A percentile compares a stretch with the other conserved stretches of the same genome.
phyloP scores from a whole-genome alignment of 495 filamentous ascomycete species.

The Tuber borchii region DNA sequence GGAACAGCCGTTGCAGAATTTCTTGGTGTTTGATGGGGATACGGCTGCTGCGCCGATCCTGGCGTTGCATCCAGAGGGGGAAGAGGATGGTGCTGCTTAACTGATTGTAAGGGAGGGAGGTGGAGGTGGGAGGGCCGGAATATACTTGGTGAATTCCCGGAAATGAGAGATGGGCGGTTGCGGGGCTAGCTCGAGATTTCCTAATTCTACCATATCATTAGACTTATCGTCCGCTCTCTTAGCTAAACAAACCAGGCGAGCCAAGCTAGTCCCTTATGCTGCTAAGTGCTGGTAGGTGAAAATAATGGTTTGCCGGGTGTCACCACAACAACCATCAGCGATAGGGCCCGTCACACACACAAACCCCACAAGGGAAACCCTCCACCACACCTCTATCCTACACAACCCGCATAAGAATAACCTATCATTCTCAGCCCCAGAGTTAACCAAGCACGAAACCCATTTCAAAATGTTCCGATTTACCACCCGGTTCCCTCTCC shows the following conservation, averaged over 20 bases:
- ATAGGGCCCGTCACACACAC: too few relatives aligned
- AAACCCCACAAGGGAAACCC: too few relatives aligned
- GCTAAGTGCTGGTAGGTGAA: not conserved
- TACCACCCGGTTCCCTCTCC: too few relatives aligned
- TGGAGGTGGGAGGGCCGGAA: not conserved
- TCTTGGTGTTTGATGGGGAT: conserved; percentile 85
- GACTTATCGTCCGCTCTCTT: not conserved
- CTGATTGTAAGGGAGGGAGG: not conserved
- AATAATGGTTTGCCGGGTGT: not conserved
- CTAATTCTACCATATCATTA: too few relatives aligned
- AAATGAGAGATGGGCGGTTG: too few relatives aligned
- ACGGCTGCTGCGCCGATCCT: conserved; percentile 70
- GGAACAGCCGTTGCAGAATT: conserved; percentile 92
- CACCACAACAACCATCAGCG: too few relatives aligned
- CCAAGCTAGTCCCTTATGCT: not conserved
- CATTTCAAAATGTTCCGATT: too few relatives aligned
- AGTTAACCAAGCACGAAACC: too few relatives aligned
- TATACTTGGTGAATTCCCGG: not conserved
- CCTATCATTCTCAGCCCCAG: too few relatives aligned
- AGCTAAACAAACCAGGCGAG: not conserved
- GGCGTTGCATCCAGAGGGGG: conserved; percentile 61
- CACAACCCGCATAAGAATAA: too few relatives aligned
- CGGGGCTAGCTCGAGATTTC: too few relatives aligned
- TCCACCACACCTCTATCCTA: too few relatives aligned
- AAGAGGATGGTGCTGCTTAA: conserved; percentile 13